A percentile compares a stretch with the other conserved stretches of the same genome.
Evolutionary conservation across 1,284 basidiomycete genomes (phyloP).

Genomic region (Golubevia sp.): DNA sequence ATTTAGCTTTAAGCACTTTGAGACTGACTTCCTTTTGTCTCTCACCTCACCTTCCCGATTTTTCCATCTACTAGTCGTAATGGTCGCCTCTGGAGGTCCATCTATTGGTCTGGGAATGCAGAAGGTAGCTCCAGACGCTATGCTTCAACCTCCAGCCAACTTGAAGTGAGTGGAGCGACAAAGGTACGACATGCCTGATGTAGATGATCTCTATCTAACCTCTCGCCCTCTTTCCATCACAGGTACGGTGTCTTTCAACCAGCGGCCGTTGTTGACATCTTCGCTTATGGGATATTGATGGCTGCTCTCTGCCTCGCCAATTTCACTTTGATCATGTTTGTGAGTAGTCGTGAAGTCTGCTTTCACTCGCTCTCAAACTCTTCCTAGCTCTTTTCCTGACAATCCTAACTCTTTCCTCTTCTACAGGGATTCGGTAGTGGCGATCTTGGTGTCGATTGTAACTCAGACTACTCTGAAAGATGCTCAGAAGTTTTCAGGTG

Average conservation of each 20-base stretch:
- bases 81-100: conserved; percentile 59
- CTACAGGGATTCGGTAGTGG: conserved; percentile 46
- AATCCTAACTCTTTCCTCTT: too few species aligned
- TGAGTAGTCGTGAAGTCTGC: too few species aligned
- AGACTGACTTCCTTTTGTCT: background rate
- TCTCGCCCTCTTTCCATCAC: too few species aligned
- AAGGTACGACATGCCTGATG: too few species aligned
- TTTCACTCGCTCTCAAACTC: too few species aligned
- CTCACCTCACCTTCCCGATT: background rate
- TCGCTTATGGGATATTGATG: conserved; percentile 72
- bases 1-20: too few species aligned
- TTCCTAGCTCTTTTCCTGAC: too few species aligned
- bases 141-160: too few species aligned
- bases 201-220: too few species aligned
- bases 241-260: background rate
- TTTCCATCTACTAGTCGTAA: too few species aligned
- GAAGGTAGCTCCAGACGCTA: too few species aligned
- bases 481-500: conserved; percentile 60
- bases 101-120: conserved; percentile 63
- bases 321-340: conserved; percentile 37
- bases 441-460: conserved; percentile 53
- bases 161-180: too few species aligned
- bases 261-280: conserved; percentile 63
- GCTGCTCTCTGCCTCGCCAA: conserved; percentile 68
- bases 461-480: conserved; percentile 34